phyloP scores from a whole-genome alignment of 1,284 basidiomycete genomes.

The Mycosarcoma mackinlayi region DNA sequence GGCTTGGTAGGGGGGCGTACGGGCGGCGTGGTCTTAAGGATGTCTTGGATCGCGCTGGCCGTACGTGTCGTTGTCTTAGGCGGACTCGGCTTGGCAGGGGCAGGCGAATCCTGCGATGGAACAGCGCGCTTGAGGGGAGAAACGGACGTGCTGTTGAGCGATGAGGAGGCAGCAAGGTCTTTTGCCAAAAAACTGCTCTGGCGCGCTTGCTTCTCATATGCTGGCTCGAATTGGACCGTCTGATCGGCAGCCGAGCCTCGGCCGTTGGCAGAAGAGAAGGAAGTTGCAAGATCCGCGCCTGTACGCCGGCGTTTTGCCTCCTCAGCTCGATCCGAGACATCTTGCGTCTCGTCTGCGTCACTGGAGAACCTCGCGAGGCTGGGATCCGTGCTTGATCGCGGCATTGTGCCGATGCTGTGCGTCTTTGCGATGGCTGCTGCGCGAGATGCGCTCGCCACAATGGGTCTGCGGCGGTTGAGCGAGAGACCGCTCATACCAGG shows the following conservation, averaged over 20 bases:
- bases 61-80: slow-evolving; percentile 43
- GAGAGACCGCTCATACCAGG: slow-evolving; percentile 51
- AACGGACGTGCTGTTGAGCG: background rate
- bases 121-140: slow-evolving; percentile 38
- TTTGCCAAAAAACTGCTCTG: slow-evolving; percentile 45
- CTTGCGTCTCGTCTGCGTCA: slow-evolving; percentile 17
- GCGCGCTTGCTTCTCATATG: slow-evolving; percentile 27
- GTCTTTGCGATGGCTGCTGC: slow-evolving; percentile 20
- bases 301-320: slow-evolving; percentile 46
- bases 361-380: slow-evolving; percentile 18
- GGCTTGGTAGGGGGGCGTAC: slow-evolving; percentile 46
- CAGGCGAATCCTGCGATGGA: slow-evolving; percentile 21
- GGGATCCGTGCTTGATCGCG: slow-evolving; percentile 42
- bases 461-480: slow-evolving; percentile 32
- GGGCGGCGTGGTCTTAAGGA: slow-evolving; percentile 52
- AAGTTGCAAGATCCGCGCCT: background rate
- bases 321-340: slow-evolving; percentile 24
- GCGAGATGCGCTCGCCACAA: slow-evolving; percentile 36
- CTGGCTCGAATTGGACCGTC: slow-evolving; percentile 32
- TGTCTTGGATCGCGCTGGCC: slow-evolving; percentile 53
- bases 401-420: slow-evolving; percentile 11
- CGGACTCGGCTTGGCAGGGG: slow-evolving; percentile 16
- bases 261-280: background rate
- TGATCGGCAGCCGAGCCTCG: slow-evolving; percentile 2
- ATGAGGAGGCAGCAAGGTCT: slow-evolving; percentile 15